Evolutionary conservation across 2,329 filamentous ascomycete species (phyloP).

Genomic region (Trichoderma hamatum): DNA sequence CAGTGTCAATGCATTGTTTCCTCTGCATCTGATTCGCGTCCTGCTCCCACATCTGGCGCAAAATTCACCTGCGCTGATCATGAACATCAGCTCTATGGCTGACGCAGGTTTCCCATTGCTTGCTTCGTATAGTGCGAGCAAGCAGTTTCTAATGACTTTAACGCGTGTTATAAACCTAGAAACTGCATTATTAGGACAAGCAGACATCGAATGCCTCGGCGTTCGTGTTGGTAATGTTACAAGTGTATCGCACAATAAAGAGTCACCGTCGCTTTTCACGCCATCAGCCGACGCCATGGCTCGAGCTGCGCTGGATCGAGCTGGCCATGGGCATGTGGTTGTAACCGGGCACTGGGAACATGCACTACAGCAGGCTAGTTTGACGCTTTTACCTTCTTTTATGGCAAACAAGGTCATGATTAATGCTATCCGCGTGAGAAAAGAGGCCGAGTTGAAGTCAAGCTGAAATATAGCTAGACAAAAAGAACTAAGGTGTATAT

Average conservation of each 20-base stretch:
- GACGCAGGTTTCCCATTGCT: conserved; percentile 52
- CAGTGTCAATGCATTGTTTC: conserved; percentile 54
- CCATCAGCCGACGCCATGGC: conserved; percentile 30
- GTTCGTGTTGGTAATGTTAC: conserved; percentile 31
- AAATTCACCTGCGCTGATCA: conserved; percentile 48
- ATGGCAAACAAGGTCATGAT: conserved; percentile 20
- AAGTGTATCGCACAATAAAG: conserved; percentile 28
- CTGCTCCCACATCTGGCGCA: conserved; percentile 47
- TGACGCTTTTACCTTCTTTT: conserved; percentile 25
- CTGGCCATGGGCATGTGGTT: conserved; percentile 28
- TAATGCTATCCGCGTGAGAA: not conserved
- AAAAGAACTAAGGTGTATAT: not conserved
- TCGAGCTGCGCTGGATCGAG: conserved; percentile 28
- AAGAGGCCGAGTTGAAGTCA: not conserved
- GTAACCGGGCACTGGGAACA: conserved; percentile 30
- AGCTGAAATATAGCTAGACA: not conserved
- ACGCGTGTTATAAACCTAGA: conserved; percentile 47
- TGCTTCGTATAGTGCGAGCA: conserved; percentile 48
- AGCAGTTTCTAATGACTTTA: conserved; percentile 49
- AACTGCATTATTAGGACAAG: conserved; percentile 36
- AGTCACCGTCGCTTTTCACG: conserved; percentile 29
- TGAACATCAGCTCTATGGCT: conserved; percentile 55
- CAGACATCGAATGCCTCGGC: conserved; percentile 27
- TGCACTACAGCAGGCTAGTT: conserved; percentile 27
- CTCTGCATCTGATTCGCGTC: conserved; percentile 50